Conservation (phyloP, 768 basidiomycete species). For the Candolleomyces efflorescens region DNA sequence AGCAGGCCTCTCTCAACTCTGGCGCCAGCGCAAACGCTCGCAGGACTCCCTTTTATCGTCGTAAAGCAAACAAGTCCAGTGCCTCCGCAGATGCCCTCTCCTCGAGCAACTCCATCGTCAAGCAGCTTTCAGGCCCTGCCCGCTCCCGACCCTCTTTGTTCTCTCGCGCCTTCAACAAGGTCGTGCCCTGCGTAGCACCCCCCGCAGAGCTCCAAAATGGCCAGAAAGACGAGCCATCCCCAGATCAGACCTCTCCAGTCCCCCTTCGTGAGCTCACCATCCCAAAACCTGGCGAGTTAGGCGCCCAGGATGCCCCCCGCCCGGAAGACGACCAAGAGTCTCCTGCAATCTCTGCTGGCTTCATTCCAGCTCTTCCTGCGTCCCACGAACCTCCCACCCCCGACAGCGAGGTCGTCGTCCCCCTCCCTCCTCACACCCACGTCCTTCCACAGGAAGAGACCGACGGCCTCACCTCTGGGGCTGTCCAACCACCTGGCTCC, state of each 20-base stretch:
- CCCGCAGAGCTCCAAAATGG: constrained; percentile 35
- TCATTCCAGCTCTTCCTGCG: constrained; percentile 18
- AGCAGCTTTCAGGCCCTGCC: constrained; percentile 19
- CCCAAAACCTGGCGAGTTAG: constrained; percentile 13
- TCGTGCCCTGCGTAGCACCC: constrained; percentile 64
- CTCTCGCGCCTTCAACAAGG: constrained; percentile 56
- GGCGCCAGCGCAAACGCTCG: constrained; percentile 33
- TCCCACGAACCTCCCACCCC: constrained; percentile 26
- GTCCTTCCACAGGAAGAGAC: constrained; percentile 57
- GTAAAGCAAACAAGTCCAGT: constrained; percentile 34
- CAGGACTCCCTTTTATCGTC: constrained; percentile 41
- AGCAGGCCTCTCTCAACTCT: constrained; percentile 39
- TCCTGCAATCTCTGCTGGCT: constrained; percentile 23
- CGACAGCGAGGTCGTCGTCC: constrained; percentile 29
- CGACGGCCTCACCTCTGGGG: constrained; percentile 84
- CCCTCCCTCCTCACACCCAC: constrained; percentile 33
- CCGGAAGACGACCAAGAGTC: constrained; percentile 16
- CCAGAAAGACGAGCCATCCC: constrained; percentile 16
- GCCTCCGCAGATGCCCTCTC: constrained; percentile 31
- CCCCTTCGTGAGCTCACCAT: constrained; percentile 17
- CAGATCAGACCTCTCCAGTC: constrained; percentile 8
- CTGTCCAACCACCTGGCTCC: constrained; percentile 89
- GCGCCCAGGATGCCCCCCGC: constrained; percentile 2
- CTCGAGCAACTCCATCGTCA: constrained; percentile 29
- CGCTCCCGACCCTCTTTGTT: constrained; percentile 50